phyloP scores from a whole-genome alignment of 225 moss, liverwort and hornwort genomes.

The Sphagnum contortum region DNA sequence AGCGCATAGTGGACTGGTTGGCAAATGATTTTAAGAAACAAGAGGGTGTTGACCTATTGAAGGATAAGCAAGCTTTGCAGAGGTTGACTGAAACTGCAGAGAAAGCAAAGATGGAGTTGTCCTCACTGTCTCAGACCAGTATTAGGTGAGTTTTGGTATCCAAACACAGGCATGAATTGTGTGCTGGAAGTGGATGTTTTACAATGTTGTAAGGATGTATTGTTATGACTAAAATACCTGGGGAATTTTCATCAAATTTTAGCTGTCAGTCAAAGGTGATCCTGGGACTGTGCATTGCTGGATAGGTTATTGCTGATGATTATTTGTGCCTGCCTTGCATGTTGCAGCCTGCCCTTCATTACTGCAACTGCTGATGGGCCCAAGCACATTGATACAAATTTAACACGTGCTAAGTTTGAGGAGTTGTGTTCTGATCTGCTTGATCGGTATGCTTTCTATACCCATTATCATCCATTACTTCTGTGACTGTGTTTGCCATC shows the following conservation, averaged over 20 bases:
- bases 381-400: conserved; percentile 71
- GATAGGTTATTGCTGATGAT: neutral
- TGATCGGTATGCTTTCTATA: conserved; percentile 41
- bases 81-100: conserved; percentile 82
- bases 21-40: conserved; percentile 64
- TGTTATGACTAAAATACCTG: neutral
- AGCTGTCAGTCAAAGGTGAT: neutral
- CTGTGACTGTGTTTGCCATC: too few relatives aligned
- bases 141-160: conserved; percentile 43
- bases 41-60: conserved; percentile 76
- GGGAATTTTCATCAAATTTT: neutral
- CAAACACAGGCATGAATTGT: neutral
- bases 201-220: neutral
- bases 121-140: conserved; percentile 62
- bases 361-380: conserved; percentile 92
- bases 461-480: neutral
- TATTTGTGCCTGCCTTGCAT: neutral
- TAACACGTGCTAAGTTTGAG: conserved; percentile 84
- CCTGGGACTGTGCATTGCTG: neutral
- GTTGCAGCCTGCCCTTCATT: conserved; percentile 77
- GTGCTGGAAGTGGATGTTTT: neutral
- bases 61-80: conserved; percentile 80
- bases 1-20: conserved; percentile 93
- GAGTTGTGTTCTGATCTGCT: conserved; percentile 90
- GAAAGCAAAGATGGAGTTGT: conserved; percentile 89